phyloP scores from a whole-genome alignment of 495 filamentous ascomycete genomes.

The Glarea lozoyensis region DNA sequence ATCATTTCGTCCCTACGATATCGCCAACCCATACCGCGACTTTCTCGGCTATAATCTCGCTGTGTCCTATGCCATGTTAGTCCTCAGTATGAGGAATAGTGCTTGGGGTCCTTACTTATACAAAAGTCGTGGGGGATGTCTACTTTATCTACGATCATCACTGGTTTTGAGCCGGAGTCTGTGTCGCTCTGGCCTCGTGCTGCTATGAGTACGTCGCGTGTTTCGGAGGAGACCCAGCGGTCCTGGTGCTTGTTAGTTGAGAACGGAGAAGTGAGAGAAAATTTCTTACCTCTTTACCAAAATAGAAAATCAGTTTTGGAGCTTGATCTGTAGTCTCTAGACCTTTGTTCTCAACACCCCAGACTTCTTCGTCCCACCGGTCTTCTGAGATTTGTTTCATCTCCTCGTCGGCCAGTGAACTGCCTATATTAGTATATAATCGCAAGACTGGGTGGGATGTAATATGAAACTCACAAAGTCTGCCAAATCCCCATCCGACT shows the following conservation, averaged over 20 bases:
- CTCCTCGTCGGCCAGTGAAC: conserved; percentile 63
- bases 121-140: conserved; percentile 77
- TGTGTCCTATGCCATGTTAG: conserved; percentile 39
- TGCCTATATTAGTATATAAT: conserved; percentile 17
- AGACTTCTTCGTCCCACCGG: conserved; percentile 71
- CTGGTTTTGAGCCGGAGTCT: conserved; percentile 39
- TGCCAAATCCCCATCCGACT: conserved; percentile 59
- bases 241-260: conserved; percentile 32
- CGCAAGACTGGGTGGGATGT: conserved; percentile 9
- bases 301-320: conserved; percentile 68
- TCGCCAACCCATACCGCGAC: conserved; percentile 52
- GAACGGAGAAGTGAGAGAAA: background rate
- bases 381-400: conserved; percentile 68
- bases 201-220: conserved; percentile 65
- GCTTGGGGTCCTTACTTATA: conserved; percentile 46
- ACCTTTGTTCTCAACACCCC: conserved; percentile 50
- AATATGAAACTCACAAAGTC: conserved; percentile 48
- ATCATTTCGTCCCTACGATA: no score
- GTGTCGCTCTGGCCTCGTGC: conserved; percentile 28
- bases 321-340: conserved; percentile 22
- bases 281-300: conserved; percentile 41
- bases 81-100: background rate
- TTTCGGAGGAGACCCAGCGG: conserved; percentile 72
- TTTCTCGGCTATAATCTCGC: conserved; percentile 56
- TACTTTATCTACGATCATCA: conserved; percentile 64